Base-by-base conservation (phyloP, 306 rosid species). In the Fragaria ananassa region DNA sequence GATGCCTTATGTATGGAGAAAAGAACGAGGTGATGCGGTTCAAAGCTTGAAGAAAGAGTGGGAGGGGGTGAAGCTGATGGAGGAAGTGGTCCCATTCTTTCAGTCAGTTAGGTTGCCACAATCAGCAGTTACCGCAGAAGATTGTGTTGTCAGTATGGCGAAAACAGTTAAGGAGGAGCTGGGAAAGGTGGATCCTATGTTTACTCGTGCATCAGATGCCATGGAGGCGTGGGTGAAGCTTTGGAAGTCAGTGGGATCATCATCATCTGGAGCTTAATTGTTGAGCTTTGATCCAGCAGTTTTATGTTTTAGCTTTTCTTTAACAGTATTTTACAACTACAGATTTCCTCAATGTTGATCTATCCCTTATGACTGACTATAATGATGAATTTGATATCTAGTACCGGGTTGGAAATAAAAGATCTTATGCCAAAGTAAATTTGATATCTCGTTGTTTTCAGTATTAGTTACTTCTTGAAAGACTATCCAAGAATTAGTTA, bases 31-130 rank as follows among this genome's bases (percentile, higher is more conserved):
- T 19, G 85, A 80, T 81, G 97, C 98, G 47, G 61, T 89, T 17
- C 90, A 91, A 75, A 92, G 99, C 88, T 82, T 92, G 91, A 92
- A 89, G 86, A 96, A 96, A 85, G 98, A 96, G 83, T 92, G 99
- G 99, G 91, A 96, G 81, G 99, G 99, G 67, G 96, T 96, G 86
- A 96, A 89, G 79, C 75, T 91, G 75, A 92, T 96, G 99, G 99
- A 96, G 88, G 91, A 96, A 29, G 89, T 91, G 62, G 93, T 96
- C 70, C 99, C 99, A 67, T 92, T 96, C 90, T 96, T 96, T 86
- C 96, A 96, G 80, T 82, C 99, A 29, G 74, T 92, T 29, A 86
- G 82, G 84, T 71, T 92, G 64, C 79, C 91, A 13, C 87, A 62
- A 79, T 76, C 97, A n/a, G 93, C 93, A 31, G 76, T 80, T 14